Evolutionary conservation across 164 flowering plant species (phyloP).

Genomic region (Sextonia rubra): DNA sequence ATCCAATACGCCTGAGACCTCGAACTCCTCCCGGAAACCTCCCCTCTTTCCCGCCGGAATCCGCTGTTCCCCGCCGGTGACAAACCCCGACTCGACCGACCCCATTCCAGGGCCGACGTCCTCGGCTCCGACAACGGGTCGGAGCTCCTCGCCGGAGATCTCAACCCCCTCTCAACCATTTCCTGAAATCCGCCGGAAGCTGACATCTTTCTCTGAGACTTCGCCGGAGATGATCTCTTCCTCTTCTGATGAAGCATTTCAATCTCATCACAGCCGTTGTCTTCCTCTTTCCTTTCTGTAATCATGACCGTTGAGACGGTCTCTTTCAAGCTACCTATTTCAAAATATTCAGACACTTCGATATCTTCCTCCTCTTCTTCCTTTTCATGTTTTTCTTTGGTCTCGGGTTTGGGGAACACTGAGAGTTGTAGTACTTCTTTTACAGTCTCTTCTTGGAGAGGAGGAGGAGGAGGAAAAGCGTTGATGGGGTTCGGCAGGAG

Average conservation of each 20-base stretch:
- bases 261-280: constrained; percentile 19
- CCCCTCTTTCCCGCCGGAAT: constrained; percentile 19
- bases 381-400: not conserved
- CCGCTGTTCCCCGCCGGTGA: not conserved
- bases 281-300: constrained; percentile 25
- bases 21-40: constrained; percentile 35
- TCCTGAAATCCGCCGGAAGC: not conserved
- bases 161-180: not conserved
- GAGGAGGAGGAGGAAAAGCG: constrained; percentile 3
- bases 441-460: constrained; percentile 51
- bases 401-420: constrained; percentile 20
- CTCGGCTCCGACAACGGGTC: constrained; percentile 24
- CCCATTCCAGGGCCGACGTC: constrained; percentile 17
- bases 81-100: not conserved
- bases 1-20: constrained; percentile 26
- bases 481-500: not conserved
- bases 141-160: constrained; percentile 13
- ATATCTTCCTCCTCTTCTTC: constrained; percentile 1
- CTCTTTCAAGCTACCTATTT: constrained; percentile 44
- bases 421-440: constrained; percentile 54
- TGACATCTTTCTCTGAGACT: not conserved
- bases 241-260: constrained; percentile 3
- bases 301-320: constrained; percentile 31
- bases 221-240: constrained; percentile 9
- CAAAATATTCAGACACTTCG: constrained; percentile 34